Conservation (phyloP, 805 yeast species). For the Candida piceae region DNA sequence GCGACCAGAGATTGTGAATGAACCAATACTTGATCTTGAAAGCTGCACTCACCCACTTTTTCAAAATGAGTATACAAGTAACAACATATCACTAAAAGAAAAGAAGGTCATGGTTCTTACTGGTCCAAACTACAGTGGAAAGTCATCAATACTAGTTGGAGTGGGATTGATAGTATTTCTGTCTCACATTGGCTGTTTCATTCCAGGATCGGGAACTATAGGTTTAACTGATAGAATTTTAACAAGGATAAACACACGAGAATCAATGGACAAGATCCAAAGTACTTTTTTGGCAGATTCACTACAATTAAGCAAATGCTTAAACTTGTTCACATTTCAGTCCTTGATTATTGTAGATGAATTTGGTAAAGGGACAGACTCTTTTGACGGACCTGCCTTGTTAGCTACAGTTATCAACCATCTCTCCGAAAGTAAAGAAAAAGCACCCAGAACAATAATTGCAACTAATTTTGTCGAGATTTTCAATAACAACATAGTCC, state of each 20-base stretch:
- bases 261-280: slow-evolving; percentile 33
- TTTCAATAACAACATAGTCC: slow-evolving; percentile 25
- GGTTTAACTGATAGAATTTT: slow-evolving; percentile 40
- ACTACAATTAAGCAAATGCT: slow-evolving; percentile 25
- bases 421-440: slow-evolving; percentile 20
- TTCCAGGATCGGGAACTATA: slow-evolving; percentile 46
- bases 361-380: slow-evolving; percentile 50
- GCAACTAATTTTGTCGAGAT: slow-evolving; percentile 43
- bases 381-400: slow-evolving; percentile 40
- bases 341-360: slow-evolving; percentile 48
- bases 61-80: slow-evolving; percentile 31
- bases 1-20: slow-evolving; percentile 30
- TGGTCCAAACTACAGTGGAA: slow-evolving; percentile 50
- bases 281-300: slow-evolving; percentile 51
- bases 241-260: slow-evolving; percentile 39
- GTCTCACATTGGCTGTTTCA: slow-evolving; percentile 51
- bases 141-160: slow-evolving; percentile 45
- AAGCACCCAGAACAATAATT: slow-evolving; percentile 23
- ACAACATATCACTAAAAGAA: slow-evolving; percentile 22
- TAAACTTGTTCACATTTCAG: slow-evolving; percentile 37
- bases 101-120: slow-evolving; percentile 36
- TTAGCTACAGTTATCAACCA: slow-evolving; percentile 35
- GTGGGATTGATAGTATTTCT: slow-evolving; percentile 43
- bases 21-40: slow-evolving; percentile 23
- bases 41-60: slow-evolving; percentile 44